Evolutionary conservation across 2,329 filamentous ascomycete genomes (phyloP), one percentile per base, ranked within the genome.

Genomic region (Didymella keratinophila): DNA sequence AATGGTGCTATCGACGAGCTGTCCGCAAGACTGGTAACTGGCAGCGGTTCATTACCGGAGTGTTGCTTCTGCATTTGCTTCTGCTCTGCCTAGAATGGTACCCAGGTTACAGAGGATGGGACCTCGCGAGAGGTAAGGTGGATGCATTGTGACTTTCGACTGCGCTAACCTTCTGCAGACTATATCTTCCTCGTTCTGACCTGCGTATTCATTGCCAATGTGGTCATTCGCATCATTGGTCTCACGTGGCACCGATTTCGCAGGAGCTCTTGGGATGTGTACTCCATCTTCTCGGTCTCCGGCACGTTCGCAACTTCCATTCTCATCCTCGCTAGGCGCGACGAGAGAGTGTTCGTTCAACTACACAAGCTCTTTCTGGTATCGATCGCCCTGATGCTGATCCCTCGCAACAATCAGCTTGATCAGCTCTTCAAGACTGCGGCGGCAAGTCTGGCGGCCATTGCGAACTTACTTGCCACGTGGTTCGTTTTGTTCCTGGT

Each of bases 341-440:
- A 79, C 25, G 78, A 81, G 41, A 80, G 81, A 49, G 79, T 84
- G n/a, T 92, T 94, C 67, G 83, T 89, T 32, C 91, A 93, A 78
- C 79, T 97, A 30, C 93, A 98, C 81, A 99, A 99, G 78, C 86
- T 96, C 60, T 97, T 96, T 76, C 84, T 99, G 30, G 95, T 98
- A 20, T 89, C 92, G 9, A 90, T 98, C 53, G 89, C 95, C 2
- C 83, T 98, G 9, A 82, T 99, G 50, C 85, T 99, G 32, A 99
- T 99, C 61, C 95, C 95, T 1, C 87, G 96, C 50, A 99, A 99
- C 74, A 96, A 99, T 69, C 93, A 96, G 48, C 85, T 99, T 21
- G 96, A 99, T 74, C 95, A 99, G 75, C 86, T 99, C 0, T 99
- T 99, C 86, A 99, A 99, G 78, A 99, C 96, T 1, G 96, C 94